A percentile compares a stretch with the other conserved stretches of the same genome.
Conservation (phyloP, 1,139 yeast species). For the Kodamaea plutei region DNA sequence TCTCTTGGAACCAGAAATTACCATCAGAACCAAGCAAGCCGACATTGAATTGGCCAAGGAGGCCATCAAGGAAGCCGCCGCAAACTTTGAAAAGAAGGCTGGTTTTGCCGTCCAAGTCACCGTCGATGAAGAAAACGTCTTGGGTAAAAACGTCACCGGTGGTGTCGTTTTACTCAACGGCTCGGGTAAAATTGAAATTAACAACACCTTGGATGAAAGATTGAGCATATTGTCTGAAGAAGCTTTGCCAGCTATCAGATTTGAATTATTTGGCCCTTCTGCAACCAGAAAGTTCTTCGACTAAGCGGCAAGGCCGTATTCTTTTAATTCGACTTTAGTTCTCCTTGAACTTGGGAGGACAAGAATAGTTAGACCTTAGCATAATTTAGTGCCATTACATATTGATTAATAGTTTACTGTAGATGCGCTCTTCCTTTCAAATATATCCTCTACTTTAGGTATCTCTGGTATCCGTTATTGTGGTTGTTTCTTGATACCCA, state of each 20-base stretch:
- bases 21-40: constrained; percentile 62
- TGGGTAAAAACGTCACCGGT: constrained; percentile 69
- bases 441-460: no score
- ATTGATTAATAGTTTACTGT: no score
- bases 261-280: constrained; percentile 87
- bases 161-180: constrained; percentile 75
- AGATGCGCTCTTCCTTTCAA: no score
- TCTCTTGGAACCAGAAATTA: constrained; percentile 65
- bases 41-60: constrained; percentile 65
- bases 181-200: constrained; percentile 79
- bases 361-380: no score
- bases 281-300: constrained; percentile 87
- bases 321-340: no score
- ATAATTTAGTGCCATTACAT: no score
- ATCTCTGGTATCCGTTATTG: no score
- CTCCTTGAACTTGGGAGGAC: no score
- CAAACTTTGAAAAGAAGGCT: constrained; percentile 57
- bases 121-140: constrained; percentile 53
- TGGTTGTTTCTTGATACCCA: no score
- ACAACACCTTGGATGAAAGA: constrained; percentile 94
- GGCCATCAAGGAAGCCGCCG: constrained; percentile 59
- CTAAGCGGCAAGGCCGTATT: no score
- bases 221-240: constrained; percentile 75
- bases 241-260: constrained; percentile 89
- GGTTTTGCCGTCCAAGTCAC: constrained; percentile 45